Evolutionary conservation across 176 grass and related monocot species (phyloP), one percentile per base, ranked within the genome.

Genomic region (Bolboschoenus planiculmis): DNA sequence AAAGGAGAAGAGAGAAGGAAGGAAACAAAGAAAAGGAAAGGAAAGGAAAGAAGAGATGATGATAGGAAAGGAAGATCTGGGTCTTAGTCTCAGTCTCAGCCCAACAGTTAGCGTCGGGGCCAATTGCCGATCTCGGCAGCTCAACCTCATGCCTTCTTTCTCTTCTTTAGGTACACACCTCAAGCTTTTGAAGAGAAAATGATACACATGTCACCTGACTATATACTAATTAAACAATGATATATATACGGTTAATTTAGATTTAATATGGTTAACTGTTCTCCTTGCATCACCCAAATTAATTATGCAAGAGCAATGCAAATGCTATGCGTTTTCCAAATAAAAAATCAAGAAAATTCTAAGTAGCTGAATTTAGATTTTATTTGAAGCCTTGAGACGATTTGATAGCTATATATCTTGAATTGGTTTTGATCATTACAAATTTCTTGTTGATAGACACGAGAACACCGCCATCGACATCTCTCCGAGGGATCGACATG

Each of bases 61-160:
- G 88, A 92, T 92, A 83, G 90, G 84, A 79, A 90, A 85, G 81
- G 88, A 90, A 63, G 93, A 95, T 59, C 64, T 95, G 82, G 86
- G 90, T 76, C 93, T 95, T 71, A 95, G 90, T 83, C 87, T 95
- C 44, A 92, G 93, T 36, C 88, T 95, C 86, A 90, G 85, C 85
- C 85, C 92, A 34, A 40, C 92, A n/a, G 76, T 86, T 68, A 13
- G 85, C 79, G 78, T 80, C 74, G 63, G 34, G 44, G 85, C 57
- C 78, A 85, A 88, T 87, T 86, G 79, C 86, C 86, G 44, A 60
- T 85, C 86, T 86, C 35, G 65, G 8, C 85, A 81, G 23, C 56
- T 92, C 88, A 83, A 76, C 7, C 57, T 85, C 44, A 85, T 86
- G 87, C 85, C 87, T 86, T 86, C 82, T 55, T 55, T 78, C 85